Percentiles rank a stretch among this genome's conserved stretches.
phyloP scores from a whole-genome alignment of 2,329 filamentous ascomycete genomes.

The Claviceps monticola region DNA sequence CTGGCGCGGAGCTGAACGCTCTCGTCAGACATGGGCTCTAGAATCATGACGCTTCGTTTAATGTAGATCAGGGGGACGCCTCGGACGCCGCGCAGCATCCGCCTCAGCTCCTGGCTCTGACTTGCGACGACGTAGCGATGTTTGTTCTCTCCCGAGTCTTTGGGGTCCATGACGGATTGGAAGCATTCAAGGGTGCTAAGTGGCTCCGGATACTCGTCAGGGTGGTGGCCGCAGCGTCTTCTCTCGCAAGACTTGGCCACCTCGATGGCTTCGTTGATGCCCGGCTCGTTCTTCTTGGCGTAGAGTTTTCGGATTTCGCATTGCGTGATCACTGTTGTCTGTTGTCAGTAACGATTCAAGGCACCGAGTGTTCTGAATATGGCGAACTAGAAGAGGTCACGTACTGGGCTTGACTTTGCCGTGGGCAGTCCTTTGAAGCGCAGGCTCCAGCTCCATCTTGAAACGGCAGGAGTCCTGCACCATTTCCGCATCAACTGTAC shows the following conservation, averaged over 20 bases:
- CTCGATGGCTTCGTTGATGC: constrained; percentile 48
- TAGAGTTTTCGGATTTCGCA: constrained; percentile 73
- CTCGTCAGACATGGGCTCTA: constrained; percentile 57
- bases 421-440: constrained; percentile 70
- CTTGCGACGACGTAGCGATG: constrained; percentile 67
- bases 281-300: constrained; percentile 40
- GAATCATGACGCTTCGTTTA: constrained; percentile 58
- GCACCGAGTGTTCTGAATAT: not conserved
- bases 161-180: constrained; percentile 63
- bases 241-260: constrained; percentile 64
- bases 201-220: constrained; percentile 56
- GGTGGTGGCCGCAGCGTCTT: constrained; percentile 65
- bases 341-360: constrained; percentile 12
- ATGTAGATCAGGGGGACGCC: constrained; percentile 71
- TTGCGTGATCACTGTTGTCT: constrained; percentile 55
- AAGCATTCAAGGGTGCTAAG: constrained; percentile 58
- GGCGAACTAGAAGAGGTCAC: constrained; percentile 15
- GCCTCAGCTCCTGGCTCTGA: constrained; percentile 52
- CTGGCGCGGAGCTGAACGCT: constrained; percentile 48
- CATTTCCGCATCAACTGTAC: constrained; percentile 66
- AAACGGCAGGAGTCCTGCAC: constrained; percentile 67
- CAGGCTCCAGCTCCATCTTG: constrained; percentile 76
- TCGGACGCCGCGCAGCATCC: constrained; percentile 48
- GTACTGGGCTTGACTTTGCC: constrained; percentile 71
- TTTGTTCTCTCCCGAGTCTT: constrained; percentile 57